Base-by-base conservation (phyloP, 1,284 basidiomycete species). In the Rhodotorula sp. region DNA sequence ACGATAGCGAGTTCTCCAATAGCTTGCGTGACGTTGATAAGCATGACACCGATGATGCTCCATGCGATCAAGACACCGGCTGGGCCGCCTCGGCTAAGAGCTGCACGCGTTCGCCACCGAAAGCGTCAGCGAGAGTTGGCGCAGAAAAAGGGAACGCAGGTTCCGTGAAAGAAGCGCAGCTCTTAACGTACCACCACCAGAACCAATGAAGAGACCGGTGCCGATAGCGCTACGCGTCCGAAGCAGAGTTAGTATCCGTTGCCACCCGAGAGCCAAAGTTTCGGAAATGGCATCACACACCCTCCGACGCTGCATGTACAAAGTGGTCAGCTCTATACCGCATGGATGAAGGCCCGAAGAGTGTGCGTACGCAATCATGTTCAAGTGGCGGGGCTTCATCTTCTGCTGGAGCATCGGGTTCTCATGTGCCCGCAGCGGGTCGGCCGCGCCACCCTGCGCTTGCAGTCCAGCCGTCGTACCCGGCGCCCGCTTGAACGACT, bases 61-160 rank as follows among this genome's bases (percentile, higher is more conserved):
- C 79, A 80, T 0, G 74, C 74, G 49, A 75, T 71, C 16, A 75
- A 66, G 28, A 75, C 71, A 55, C 81, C 83, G 26, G 80, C 81
- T 2, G 85, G 85, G 45, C 85, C 85, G 65, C 84, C 84, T 4
- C 68, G 79, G 14, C 75, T 70, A 18, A 85, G 81, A 18, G 84
- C 82, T 38, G 61, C 16, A 21, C 5, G 45, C 34, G 18, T 16
- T n/a, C 12, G 38, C 38, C 38, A 43, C 38, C 16, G 45, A 14
- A 59, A 16, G 34, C n/a, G 59, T 59, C 57, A 59, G 38, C 12
- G 21, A 34, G 18, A 31, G 26, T 21, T 28, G 31, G 18, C 12
- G 4, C 23, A 21, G 12, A n/a, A n/a, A 12, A 19, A 56, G 18
- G 28, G 55, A 12, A 16, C 55, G 18, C 38, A 43, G 34, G 10